phyloP scores from a whole-genome alignment of 768 basidiomycete species.

The Leccinellum rugosiceps region DNA sequence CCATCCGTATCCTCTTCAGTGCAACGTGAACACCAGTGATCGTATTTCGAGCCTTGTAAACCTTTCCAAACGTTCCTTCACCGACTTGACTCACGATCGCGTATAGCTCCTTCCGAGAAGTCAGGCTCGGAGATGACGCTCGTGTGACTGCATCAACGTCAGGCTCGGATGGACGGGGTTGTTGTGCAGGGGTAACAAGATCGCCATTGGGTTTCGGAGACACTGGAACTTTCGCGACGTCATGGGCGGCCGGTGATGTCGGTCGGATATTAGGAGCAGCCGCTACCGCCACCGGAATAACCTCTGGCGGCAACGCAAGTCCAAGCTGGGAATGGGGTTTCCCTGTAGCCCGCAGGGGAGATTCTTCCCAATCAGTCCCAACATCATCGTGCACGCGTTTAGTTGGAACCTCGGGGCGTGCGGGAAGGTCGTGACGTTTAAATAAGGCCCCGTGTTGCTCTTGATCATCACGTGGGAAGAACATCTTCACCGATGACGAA shows the following conservation, averaged over 20 bases:
- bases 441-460: slow-evolving; percentile 35
- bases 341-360: slow-evolving; percentile 2
- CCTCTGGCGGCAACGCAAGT: slow-evolving; percentile 10
- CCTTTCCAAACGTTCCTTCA: slow-evolving; percentile 98
- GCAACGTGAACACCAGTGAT: slow-evolving; percentile 79
- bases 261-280: slow-evolving; percentile 11
- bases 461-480: slow-evolving; percentile 83
- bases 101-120: slow-evolving; percentile 60
- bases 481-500: slow-evolving; percentile 58
- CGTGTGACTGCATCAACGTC: slow-evolving; percentile 26
- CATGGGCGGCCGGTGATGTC: slow-evolving; percentile 17
- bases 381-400: slow-evolving; percentile 28
- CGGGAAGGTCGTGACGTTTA: slow-evolving; percentile 14
- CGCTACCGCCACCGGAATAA: slow-evolving; percentile 4
- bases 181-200: slow-evolving; percentile 18
- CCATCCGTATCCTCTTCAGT: slow-evolving; percentile 96
- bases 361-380: slow-evolving; percentile 19
- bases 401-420: slow-evolving; percentile 24
- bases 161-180: slow-evolving; percentile 18
- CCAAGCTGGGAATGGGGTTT: slow-evolving; percentile 1
- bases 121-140: slow-evolving; percentile 26
- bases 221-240: slow-evolving; percentile 17
- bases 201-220: slow-evolving; percentile 28
- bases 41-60: slow-evolving; percentile 90
- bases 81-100: slow-evolving; percentile 91